A percentile compares a stretch with the other conserved stretches of the same genome.
Evolutionary conservation across 108 stramenopile species (phyloP).

Genomic region (Fragilaria crotonensis): DNA sequence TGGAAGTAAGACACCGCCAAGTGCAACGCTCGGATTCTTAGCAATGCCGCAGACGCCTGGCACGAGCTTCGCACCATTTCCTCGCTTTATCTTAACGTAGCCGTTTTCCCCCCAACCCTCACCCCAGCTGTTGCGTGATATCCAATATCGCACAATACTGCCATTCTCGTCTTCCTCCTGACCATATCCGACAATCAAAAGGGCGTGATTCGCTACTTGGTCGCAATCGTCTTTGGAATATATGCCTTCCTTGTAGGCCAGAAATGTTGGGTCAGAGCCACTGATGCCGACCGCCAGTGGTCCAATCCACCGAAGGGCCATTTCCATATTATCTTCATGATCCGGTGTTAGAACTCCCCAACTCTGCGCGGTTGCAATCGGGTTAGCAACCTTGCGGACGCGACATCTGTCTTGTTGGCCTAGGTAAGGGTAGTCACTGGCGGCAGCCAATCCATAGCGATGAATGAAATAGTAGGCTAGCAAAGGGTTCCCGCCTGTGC

Average conservation of each 20-base stretch:
- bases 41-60: constrained; percentile 73
- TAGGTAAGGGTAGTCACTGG: constrained; percentile 56
- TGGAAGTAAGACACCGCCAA: constrained; percentile 37
- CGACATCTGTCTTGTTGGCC: constrained; percentile 31
- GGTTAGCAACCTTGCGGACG: constrained; percentile 19
- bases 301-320: constrained; percentile 64
- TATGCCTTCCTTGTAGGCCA: constrained; percentile 55
- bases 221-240: constrained; percentile 38
- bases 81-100: constrained; percentile 49
- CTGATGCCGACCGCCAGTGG: constrained; percentile 71
- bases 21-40: constrained; percentile 58
- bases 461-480: constrained; percentile 82
- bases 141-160: constrained; percentile 42
- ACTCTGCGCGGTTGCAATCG: constrained; percentile 57
- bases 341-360: constrained; percentile 64
- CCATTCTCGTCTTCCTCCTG: constrained; percentile 27
- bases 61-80: constrained; percentile 32
- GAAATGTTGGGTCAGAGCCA: constrained; percentile 56
- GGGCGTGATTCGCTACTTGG: constrained; percentile 62
- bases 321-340: constrained; percentile 59
- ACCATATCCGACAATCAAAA: constrained; percentile 56
- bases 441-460: constrained; percentile 49
- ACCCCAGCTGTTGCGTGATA: constrained; percentile 66
- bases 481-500: constrained; percentile 88
- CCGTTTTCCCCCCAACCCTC: constrained; percentile 70